Evolutionary conservation across 176 grass and related monocot genomes (phyloP).

Genomic region (Hordeum marinum): DNA sequence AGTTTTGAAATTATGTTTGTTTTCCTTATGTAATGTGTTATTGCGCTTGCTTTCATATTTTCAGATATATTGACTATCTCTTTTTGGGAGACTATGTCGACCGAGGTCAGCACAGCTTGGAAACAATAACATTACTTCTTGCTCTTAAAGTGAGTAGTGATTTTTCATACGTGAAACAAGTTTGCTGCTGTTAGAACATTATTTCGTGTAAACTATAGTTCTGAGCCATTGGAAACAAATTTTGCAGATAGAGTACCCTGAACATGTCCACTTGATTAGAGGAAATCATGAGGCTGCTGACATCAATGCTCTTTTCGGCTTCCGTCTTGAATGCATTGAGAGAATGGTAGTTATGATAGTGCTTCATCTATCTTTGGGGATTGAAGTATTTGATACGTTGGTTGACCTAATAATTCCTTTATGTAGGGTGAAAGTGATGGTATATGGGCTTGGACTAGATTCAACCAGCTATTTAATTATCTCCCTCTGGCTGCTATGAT

Average conservation of each 20-base stretch:
- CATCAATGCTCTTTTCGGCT: slow-evolving; percentile 98
- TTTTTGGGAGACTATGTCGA: slow-evolving; percentile 99
- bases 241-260: slow-evolving; percentile 95
- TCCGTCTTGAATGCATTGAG: slow-evolving; percentile 96
- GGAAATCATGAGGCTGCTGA: slow-evolving; percentile 99
- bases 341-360: slow-evolving; percentile 69
- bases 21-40: neutral
- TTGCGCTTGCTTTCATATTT: slow-evolving; percentile 9
- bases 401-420: neutral
- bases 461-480: slow-evolving; percentile 97
- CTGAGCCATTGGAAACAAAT: slow-evolving; percentile 21
- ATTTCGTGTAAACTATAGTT: slow-evolving; percentile 20
- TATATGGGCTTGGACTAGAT: slow-evolving; percentile 96
- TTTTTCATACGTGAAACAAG: neutral
- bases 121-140: slow-evolving; percentile 95
- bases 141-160: slow-evolving; percentile 81
- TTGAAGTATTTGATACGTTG: neutral
- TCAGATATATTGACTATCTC: slow-evolving; percentile 98
- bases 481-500: slow-evolving; percentile 97
- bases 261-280: slow-evolving; percentile 85
- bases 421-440: slow-evolving; percentile 97
- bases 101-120: slow-evolving; percentile 94
- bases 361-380: slow-evolving; percentile 3
- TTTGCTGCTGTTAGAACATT: neutral
- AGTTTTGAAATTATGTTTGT: slow-evolving; percentile 16